Base-by-base conservation (phyloP, 2,329 filamentous ascomycete species). In the Thelonectria olida region DNA sequence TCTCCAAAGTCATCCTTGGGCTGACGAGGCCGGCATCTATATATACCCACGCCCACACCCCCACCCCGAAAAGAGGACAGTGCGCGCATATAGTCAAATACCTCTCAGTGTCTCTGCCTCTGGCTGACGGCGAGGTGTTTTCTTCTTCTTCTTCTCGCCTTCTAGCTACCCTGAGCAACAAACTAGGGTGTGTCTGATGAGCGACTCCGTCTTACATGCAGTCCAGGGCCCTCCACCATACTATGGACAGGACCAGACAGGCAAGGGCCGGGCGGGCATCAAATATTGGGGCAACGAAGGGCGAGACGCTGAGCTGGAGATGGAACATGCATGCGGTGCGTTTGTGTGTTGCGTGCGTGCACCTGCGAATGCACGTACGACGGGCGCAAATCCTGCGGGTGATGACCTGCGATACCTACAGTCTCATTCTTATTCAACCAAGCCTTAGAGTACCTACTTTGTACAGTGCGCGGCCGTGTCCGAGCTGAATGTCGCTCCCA, bases 171-270 rank as follows among this genome's bases (percentile, higher is more conserved):
- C 50, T 27, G 34, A n/a, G n/a, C n/a, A n/a, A 15, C 31, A 34
- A 34, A 58, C 56, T 45, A 20, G 56, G 49, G 38, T 38, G 45
- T 38, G 22, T n/a, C 17, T 19, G 50, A 22, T 39, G 34, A 39
- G 50, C 19, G 28, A 47, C 44, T 49, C 42, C 53, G 53, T 56
- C 53, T 56, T 56, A 56, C 53, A 56, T 56, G 53, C 53, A 56
- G 42, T n/a, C 38, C 39, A 44, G 22, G n/a, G n/a, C 34, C 9
- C 5, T 31, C 27, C 27, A 31, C 17, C 49, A 31, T 5, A 28
- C 31, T 13, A n/a, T n/a, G 48, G 36, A 39, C 36, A 20, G n/a
- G 49, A 42, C 15, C 19, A 23, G 20, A 44, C 39, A 22, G 39
- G 20, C 17, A 23, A 44, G 23, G 39, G 19, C 17, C 31, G 28